Percentiles rank a stretch among this genome's conserved stretches.
Evolutionary conservation across 2,329 filamentous ascomycete species (phyloP).

Genomic region (Aureobasidium sp.): DNA sequence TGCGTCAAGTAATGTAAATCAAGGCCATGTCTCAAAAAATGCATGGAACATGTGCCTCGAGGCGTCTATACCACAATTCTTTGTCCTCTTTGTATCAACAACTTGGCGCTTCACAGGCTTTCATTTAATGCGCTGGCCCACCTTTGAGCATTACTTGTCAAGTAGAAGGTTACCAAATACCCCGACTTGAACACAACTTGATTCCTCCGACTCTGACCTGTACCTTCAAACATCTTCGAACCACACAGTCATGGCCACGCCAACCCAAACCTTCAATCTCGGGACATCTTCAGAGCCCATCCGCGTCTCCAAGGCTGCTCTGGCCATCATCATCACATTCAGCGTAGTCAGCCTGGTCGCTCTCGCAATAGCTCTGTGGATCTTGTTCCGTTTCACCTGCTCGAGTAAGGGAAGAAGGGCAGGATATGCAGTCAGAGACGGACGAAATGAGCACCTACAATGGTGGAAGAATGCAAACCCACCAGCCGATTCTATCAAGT

Average conservation of each 20-base stretch:
- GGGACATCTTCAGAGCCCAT: conserved; percentile 1
- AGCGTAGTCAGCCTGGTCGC: conserved; percentile 13
- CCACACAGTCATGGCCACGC: background rate
- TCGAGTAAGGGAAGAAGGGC: conserved; percentile 9
- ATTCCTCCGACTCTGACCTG: background rate
- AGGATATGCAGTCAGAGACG: conserved; percentile 10
- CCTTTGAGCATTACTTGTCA: background rate
- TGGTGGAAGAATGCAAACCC: conserved; percentile 17
- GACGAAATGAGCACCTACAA: conserved; percentile 9
- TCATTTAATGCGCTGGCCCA: background rate
- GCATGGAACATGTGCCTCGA: background rate
- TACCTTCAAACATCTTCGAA: background rate
- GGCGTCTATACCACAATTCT: background rate
- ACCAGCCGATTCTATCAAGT: background rate
- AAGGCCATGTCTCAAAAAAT: background rate
- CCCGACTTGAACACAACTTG: background rate
- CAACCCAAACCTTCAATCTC: background rate
- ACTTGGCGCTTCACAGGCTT: background rate
- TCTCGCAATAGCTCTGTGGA: conserved; percentile 13
- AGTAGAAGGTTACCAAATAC: background rate
- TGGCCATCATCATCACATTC: conserved; percentile 15
- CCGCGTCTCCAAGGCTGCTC: conserved; percentile 11
- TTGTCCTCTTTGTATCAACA: background rate
- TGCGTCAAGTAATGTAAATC: background rate
- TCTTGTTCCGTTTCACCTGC: conserved; percentile 16